A percentile compares a stretch with the other conserved stretches of the same genome.
Evolutionary conservation across 768 basidiomycete species (phyloP).

Genomic region (Termitomyces bulborhizus): DNA sequence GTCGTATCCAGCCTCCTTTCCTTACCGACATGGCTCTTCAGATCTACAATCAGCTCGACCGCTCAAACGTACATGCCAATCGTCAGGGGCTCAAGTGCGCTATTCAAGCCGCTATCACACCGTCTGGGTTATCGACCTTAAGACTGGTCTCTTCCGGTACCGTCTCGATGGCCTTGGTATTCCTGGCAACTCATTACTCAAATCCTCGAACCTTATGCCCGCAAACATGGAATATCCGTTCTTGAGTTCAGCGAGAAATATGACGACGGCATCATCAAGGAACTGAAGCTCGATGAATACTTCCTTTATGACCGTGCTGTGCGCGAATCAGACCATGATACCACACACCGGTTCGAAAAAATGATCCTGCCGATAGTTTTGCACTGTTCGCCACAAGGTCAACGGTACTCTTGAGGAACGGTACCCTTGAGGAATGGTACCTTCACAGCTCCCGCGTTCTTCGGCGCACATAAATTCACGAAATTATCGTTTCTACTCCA

Average conservation of each 20-base stretch:
- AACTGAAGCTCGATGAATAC: conserved; percentile 92
- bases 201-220: conserved; percentile 90
- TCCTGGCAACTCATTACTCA: conserved; percentile 95
- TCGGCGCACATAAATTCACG: conserved; percentile 82
- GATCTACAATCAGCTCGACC: conserved; percentile 94
- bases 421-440: conserved; percentile 37
- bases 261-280: conserved; percentile 75
- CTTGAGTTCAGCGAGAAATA: conserved; percentile 97
- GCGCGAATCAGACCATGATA: conserved; percentile 94
- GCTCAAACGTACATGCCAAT: conserved; percentile 73
- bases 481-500: conserved; percentile 59
- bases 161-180: conserved; percentile 93
- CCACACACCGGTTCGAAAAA: conserved; percentile 96
- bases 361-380: conserved; percentile 71
- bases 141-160: conserved; percentile 91
- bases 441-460: conserved; percentile 63
- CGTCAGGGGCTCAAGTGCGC: conserved; percentile 91
- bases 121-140: conserved; percentile 93
- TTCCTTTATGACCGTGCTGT: conserved; percentile 96
- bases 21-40: conserved; percentile 98
- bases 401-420: too few relatives aligned
- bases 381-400: conserved; percentile 89
- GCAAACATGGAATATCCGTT: conserved; percentile 87
- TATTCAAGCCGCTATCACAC: conserved; percentile 95
- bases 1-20: conserved; percentile 96